These are phyloP conservation scores for Aspergillus aculeatus DNA, from an alignment of 2,329 filamentous ascomycete species.

Conservation along the genomic window DNA sequence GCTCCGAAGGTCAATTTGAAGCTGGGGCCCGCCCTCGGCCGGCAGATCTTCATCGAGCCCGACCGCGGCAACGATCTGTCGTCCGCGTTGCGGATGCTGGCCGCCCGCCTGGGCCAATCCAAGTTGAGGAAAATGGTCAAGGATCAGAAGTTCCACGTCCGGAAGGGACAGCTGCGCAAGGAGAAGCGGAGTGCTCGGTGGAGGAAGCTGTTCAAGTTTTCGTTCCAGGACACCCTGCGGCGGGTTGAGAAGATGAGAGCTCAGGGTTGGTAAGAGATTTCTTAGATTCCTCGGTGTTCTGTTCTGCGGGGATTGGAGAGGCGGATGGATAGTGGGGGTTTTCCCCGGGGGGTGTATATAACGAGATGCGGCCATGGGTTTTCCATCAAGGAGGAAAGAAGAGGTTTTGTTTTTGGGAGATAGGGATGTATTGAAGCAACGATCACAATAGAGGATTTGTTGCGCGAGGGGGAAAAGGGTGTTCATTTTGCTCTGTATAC, in stretches of 20 bases:
- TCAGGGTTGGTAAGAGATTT: conserved; percentile 45
- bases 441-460: too few relatives aligned
- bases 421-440: too few relatives aligned
- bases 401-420: too few relatives aligned
- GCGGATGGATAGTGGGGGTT: background rate
- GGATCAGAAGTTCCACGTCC: conserved; percentile 42
- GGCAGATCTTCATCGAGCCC: conserved; percentile 36
- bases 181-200: conserved; percentile 39
- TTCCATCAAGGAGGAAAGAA: too few relatives aligned
- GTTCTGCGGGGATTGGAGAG: background rate
- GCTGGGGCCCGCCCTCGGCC: conserved; percentile 38
- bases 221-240: conserved; percentile 42
- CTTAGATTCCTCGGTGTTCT: background rate
- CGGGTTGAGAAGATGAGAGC: conserved; percentile 46
- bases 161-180: conserved; percentile 45
- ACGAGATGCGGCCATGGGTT: too few relatives aligned
- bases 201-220: conserved; percentile 46
- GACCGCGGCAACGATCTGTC: conserved; percentile 33
- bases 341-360: too few relatives aligned
- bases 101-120: conserved; percentile 31
- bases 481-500: background rate
- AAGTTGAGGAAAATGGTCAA: conserved; percentile 31
- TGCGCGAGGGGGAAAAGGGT: background rate
- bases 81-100: conserved; percentile 28
- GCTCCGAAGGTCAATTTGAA: conserved; percentile 35